These are phyloP conservation scores for Salinomyces thailandicus DNA, from an alignment of 2,329 filamentous ascomycete genomes.

Conservation along the genomic window DNA sequence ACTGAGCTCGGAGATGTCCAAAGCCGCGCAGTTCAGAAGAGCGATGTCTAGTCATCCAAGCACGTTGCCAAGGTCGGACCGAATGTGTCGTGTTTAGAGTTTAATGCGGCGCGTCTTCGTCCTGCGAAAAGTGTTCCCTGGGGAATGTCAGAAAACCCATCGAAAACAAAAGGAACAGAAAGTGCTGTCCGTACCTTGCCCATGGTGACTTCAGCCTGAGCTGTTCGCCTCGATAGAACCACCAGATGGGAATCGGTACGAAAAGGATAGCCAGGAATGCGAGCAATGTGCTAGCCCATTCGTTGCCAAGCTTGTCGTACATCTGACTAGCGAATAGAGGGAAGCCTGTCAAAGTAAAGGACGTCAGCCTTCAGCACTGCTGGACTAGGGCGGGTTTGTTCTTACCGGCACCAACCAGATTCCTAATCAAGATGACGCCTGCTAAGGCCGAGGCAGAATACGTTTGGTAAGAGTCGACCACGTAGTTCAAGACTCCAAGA, in stretches of 20 bases:
- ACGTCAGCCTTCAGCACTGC: background rate
- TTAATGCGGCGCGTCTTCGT: slow-evolving; percentile 6
- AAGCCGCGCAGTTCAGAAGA: too few relatives aligned
- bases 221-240: slow-evolving; percentile 9
- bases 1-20: too few relatives aligned
- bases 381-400: background rate
- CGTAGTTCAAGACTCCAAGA: slow-evolving; percentile 40
- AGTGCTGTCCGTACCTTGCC: slow-evolving; percentile 3
- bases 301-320: slow-evolving; percentile 30
- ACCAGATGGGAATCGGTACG: slow-evolving; percentile 13
- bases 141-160: background rate
- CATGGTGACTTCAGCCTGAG: slow-evolving; percentile 10
- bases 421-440: slow-evolving; percentile 20
- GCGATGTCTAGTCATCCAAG: too few relatives aligned
- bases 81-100: too few relatives aligned
- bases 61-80: too few relatives aligned
- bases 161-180: background rate
- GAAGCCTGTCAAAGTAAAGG: slow-evolving; percentile 12
- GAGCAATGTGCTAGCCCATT: slow-evolving; percentile 37
- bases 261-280: slow-evolving; percentile 33
- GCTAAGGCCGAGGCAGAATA: slow-evolving; percentile 34
- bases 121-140: slow-evolving; percentile 9
- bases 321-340: slow-evolving; percentile 30
- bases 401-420: slow-evolving; percentile 3
- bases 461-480: slow-evolving; percentile 39